Conservation (phyloP, 2,329 filamentous ascomycete genomes). For the Sarocladium brachiariae region DNA sequence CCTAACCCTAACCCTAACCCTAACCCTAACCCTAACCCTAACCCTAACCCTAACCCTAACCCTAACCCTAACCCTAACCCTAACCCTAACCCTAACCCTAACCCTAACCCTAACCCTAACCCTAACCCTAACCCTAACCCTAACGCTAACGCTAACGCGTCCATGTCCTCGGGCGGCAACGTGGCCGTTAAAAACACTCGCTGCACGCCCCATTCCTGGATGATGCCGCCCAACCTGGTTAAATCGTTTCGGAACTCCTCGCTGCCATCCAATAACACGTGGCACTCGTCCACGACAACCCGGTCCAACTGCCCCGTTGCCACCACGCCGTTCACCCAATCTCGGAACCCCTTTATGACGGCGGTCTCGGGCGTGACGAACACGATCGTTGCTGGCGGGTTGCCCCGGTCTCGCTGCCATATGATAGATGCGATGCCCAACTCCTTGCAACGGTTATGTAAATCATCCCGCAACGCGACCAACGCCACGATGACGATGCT, state of each 20-base stretch:
- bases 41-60: no score
- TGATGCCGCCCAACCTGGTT: not conserved
- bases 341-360: conserved; percentile 1
- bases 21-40: no score
- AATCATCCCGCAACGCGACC: not conserved
- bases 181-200: conserved; percentile 3
- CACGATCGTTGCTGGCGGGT: not conserved
- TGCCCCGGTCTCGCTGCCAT: not conserved
- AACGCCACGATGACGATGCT: conserved; percentile 9
- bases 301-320: not conserved
- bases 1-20: no score
- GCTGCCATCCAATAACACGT: conserved; percentile 1
- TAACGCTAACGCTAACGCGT: not conserved
- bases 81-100: no score
- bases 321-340: not conserved
- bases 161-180: not conserved
- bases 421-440: not conserved
- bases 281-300: not conserved
- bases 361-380: conserved; percentile 5
- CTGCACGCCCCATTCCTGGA: not conserved
- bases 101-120: no score
- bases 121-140: no score
- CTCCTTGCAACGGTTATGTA: not conserved
- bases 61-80: no score
- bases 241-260: not conserved